Percentiles rank a stretch among this genome's conserved stretches.
Conservation (phyloP, 495 filamentous ascomycete species). For the Emericellopsis terricola region DNA sequence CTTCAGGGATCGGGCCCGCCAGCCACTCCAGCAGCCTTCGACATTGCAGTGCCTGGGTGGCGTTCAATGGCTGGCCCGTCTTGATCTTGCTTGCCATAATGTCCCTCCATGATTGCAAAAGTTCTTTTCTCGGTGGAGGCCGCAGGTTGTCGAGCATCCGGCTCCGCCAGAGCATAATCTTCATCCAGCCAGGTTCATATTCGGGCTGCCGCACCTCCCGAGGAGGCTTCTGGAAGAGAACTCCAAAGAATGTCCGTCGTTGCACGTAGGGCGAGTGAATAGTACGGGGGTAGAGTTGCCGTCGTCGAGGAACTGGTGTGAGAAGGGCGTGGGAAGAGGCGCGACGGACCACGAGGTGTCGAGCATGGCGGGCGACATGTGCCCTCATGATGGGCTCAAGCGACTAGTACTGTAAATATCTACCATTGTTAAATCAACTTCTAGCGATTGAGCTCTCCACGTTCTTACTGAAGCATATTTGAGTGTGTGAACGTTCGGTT, state of each 20-base stretch:
- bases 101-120: slow-evolving; percentile 41
- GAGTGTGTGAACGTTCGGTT: too few species aligned
- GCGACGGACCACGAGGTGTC: slow-evolving; percentile 14
- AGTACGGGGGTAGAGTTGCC: slow-evolving; percentile 9
- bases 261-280: slow-evolving; percentile 13
- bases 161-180: slow-evolving; percentile 30
- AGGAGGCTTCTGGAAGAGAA: slow-evolving; percentile 36
- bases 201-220: slow-evolving; percentile 33
- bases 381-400: slow-evolving; percentile 5
- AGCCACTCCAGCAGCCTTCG: slow-evolving; percentile 42
- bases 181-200: slow-evolving; percentile 40
- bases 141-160: slow-evolving; percentile 28
- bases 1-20: slow-evolving; percentile 18
- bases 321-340: slow-evolving; percentile 8
- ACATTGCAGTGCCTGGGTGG: slow-evolving; percentile 43
- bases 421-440: too few species aligned
- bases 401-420: too few species aligned
- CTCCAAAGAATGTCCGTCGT: slow-evolving; percentile 35
- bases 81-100: slow-evolving; percentile 42
- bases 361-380: slow-evolving; percentile 14
- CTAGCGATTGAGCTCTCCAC: too few species aligned
- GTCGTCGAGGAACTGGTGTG: too few species aligned
- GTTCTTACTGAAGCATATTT: too few species aligned
- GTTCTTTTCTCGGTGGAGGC: slow-evolving; percentile 36
- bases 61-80: slow-evolving; percentile 32